Evolutionary conservation across 306 rosid genomes (phyloP).

Genomic region (Inga laurina): DNA sequence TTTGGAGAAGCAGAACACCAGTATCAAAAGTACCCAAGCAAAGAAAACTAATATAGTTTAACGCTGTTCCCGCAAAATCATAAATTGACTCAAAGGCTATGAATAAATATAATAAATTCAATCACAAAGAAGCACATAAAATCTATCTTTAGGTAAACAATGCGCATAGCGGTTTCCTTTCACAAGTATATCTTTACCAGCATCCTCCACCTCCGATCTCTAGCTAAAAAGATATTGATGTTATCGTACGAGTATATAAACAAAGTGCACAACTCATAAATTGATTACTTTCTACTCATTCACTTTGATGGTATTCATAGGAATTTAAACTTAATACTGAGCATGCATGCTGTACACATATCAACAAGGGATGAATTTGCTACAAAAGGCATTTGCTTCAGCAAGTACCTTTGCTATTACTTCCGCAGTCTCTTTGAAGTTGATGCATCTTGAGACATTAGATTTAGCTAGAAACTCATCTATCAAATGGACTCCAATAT

Average conservation of each 20-base stretch:
- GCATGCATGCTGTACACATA: background rate
- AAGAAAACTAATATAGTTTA: background rate
- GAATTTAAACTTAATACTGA: background rate
- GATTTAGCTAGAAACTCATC: constrained; percentile 77
- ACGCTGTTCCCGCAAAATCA: background rate
- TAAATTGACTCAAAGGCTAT: background rate
- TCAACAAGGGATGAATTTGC: background rate
- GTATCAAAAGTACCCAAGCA: background rate
- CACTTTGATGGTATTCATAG: background rate
- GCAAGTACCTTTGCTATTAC: constrained; percentile 63
- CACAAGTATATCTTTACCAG: background rate
- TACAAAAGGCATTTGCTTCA: background rate
- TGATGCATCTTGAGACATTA: constrained; percentile 63
- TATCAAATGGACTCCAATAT: constrained; percentile 61
- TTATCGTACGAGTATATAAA: background rate
- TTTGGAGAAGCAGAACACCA: background rate
- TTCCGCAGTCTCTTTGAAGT: constrained; percentile 76
- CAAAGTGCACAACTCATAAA: background rate
- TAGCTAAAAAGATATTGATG: background rate
- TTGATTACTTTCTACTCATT: background rate
- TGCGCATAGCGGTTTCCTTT: background rate
- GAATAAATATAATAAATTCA: background rate
- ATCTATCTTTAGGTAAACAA: background rate
- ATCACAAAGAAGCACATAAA: background rate
- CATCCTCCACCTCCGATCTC: background rate